Evolutionary conservation across 2,329 filamentous ascomycete species (phyloP).

Genomic region (Aureobasidium lini): DNA sequence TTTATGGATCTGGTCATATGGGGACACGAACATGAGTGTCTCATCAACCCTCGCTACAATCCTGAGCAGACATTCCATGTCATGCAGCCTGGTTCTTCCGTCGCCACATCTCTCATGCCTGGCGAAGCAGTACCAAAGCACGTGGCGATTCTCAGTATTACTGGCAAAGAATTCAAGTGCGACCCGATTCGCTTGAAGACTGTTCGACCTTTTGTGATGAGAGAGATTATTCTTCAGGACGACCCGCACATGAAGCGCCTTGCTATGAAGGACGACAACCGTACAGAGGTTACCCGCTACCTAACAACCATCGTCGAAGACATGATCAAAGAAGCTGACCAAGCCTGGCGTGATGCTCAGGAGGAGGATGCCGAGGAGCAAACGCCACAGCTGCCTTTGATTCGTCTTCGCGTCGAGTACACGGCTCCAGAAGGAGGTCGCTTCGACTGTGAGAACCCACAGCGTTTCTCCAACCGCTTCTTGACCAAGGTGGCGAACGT

Average conservation of each 20-base stretch:
- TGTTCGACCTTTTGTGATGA: constrained; percentile 84
- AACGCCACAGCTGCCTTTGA: constrained; percentile 68
- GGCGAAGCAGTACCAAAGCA: constrained; percentile 90
- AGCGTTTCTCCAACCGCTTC: constrained; percentile 91
- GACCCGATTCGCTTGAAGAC: constrained; percentile 79
- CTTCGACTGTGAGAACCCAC: constrained; percentile 90
- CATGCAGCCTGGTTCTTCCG: constrained; percentile 94
- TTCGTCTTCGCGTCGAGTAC: constrained; percentile 86
- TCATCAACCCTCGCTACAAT: constrained; percentile 78
- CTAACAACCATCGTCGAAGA: constrained; percentile 73
- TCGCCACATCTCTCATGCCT: constrained; percentile 84
- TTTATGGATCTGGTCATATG: constrained; percentile 90
- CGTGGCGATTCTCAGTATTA: constrained; percentile 76
- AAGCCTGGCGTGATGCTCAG: constrained; percentile 74
- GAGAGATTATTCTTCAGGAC: constrained; percentile 68
- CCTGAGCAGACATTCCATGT: constrained; percentile 87
- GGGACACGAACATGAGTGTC: constrained; percentile 96
- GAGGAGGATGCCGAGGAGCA: constrained; percentile 52
- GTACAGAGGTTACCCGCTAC: constrained; percentile 68
- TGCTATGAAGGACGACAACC: constrained; percentile 74
- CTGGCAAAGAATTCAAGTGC: constrained; percentile 69
- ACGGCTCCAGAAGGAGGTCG: constrained; percentile 74
- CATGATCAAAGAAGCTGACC: constrained; percentile 77
- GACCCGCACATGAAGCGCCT: constrained; percentile 71
- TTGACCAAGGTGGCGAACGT: constrained; percentile 84